These are phyloP conservation scores for Mitragyna speciosa DNA, from an alignment of 257 asterid genomes.

Conservation along the genomic window DNA sequence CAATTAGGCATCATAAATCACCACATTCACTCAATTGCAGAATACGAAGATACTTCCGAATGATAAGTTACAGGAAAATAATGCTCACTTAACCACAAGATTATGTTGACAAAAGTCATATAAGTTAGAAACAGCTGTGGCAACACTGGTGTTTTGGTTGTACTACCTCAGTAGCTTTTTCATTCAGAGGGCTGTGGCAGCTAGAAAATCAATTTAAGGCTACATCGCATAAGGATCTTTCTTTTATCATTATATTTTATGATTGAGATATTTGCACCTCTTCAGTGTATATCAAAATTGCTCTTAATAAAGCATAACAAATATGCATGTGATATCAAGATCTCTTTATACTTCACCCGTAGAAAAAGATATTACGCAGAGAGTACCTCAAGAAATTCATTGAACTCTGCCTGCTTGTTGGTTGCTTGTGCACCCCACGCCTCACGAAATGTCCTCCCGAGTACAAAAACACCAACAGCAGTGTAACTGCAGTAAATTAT, in stretches of 20 bases:
- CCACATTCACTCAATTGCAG: background rate
- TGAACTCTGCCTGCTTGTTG: constrained; percentile 91
- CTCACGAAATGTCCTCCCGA: constrained; percentile 82
- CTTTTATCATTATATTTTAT: background rate
- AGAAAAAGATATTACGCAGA: too few relatives aligned
- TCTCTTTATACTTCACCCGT: background rate
- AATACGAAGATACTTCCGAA: background rate
- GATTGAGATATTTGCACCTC: background rate
- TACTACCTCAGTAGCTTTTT: background rate
- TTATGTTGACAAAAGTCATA: background rate
- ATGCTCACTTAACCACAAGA: background rate
- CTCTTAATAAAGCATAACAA: background rate
- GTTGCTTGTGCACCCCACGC: constrained; percentile 89
- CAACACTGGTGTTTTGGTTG: background rate
- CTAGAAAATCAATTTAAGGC: too few relatives aligned
- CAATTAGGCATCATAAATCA: background rate
- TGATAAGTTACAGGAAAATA: background rate
- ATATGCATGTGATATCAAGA: background rate
- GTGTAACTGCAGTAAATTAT: constrained; percentile 58
- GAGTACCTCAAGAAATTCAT: constrained; percentile 83
- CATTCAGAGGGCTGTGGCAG: background rate
- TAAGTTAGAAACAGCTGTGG: background rate
- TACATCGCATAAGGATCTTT: background rate
- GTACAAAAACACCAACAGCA: constrained; percentile 98
- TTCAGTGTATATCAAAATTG: background rate